A percentile compares a stretch with the other conserved stretches of the same genome.
Conservation (phyloP, 441 rosid species). For the Brassica hybrid region DNA sequence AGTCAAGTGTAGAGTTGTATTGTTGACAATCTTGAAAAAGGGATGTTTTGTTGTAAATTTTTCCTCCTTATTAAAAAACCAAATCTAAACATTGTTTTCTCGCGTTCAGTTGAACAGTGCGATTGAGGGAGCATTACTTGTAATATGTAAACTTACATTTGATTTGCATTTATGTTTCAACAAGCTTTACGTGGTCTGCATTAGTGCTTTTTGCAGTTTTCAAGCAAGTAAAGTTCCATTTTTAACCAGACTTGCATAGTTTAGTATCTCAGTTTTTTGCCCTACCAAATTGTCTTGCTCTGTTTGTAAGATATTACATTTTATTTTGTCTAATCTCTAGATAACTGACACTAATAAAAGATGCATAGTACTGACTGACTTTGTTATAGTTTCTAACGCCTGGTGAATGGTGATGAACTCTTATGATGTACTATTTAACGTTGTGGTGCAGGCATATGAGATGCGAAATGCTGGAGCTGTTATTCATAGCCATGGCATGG, state of each 20-base stretch:
- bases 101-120: conserved; percentile 12
- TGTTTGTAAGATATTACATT: conserved; percentile 22
- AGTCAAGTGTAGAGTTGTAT: conserved; percentile 29
- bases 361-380: conserved; percentile 9
- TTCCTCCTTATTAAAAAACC: conserved; percentile 7
- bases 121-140: not conserved
- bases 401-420: conserved; percentile 27
- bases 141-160: conserved; percentile 7
- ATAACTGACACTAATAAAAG: not conserved
- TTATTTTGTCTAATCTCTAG: conserved; percentile 1
- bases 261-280: not conserved
- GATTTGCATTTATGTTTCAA: conserved; percentile 9
- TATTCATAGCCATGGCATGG: too few relatives aligned
- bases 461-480: conserved; percentile 95
- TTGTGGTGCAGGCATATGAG: conserved; percentile 70
- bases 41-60: conserved; percentile 19
- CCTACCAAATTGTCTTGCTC: conserved; percentile 19
- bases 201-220: conserved; percentile 3
- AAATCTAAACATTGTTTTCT: not conserved
- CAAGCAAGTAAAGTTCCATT: not conserved
- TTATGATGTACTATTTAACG: conserved; percentile 19
- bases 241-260: not conserved
- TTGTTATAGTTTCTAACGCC: conserved; percentile 8
- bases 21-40: not conserved
- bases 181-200: not conserved